Evolutionary conservation across 495 filamentous ascomycete genomes (phyloP).

Genomic region (Penicillium paxilli): DNA sequence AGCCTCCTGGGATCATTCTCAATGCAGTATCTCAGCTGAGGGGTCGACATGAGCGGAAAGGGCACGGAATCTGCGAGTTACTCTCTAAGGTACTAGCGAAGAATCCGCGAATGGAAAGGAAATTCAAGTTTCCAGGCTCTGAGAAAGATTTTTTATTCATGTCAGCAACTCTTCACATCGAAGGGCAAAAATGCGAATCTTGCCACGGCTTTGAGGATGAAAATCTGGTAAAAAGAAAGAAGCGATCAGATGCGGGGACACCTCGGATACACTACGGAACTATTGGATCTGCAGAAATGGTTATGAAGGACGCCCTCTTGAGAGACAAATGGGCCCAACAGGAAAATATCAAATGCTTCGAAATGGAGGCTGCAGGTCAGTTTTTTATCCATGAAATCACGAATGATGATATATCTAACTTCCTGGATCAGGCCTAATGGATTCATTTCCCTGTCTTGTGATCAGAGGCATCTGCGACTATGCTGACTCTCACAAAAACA

Average conservation of each 20-base stretch:
- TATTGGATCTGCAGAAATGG: slow-evolving; percentile 20
- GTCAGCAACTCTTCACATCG: too few species aligned
- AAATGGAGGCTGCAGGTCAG: slow-evolving; percentile 30
- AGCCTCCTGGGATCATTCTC: neutral
- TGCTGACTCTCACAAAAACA: too few species aligned
- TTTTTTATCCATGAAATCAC: neutral
- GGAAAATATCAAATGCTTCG: slow-evolving; percentile 31
- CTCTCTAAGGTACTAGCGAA: too few species aligned
- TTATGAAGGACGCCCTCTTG: slow-evolving; percentile 18
- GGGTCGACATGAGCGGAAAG: too few species aligned
- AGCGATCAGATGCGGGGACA: neutral
- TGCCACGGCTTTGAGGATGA: too few species aligned
- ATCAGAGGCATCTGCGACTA: too few species aligned
- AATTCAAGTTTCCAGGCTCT: too few species aligned
- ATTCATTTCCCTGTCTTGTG: slow-evolving; percentile 1
- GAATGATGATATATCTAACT: neutral
- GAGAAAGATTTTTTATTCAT: too few species aligned
- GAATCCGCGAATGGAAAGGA: too few species aligned
- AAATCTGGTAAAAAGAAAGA: too few species aligned
- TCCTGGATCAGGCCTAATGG: slow-evolving; percentile 30
- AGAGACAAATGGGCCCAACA: slow-evolving; percentile 26
- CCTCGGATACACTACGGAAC: slow-evolving; percentile 18
- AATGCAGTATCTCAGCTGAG: neutral
- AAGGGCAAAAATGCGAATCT: too few species aligned
- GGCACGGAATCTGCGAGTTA: too few species aligned